These are phyloP conservation scores for Ustulina deusta DNA, from an alignment of 2,329 filamentous ascomycete species.

Conservation along the genomic window DNA sequence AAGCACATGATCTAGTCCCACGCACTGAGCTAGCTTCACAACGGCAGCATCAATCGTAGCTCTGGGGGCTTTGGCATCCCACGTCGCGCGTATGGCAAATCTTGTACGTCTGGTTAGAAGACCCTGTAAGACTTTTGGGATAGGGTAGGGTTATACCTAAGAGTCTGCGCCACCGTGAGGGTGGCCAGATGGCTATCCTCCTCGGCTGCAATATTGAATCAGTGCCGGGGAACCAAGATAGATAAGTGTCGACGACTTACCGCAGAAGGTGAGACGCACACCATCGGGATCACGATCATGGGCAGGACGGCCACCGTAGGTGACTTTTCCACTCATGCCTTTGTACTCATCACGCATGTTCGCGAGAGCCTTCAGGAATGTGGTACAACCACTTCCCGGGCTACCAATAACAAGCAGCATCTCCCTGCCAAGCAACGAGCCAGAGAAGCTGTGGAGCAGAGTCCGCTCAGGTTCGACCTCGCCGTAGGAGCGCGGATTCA, in stretches of 20 bases:
- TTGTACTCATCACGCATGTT: constrained; percentile 40
- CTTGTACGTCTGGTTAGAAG: constrained; percentile 33
- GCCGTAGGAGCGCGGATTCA: constrained; percentile 27
- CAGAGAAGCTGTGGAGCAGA: constrained; percentile 31
- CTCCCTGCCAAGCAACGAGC: constrained; percentile 38
- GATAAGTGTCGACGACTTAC: background rate
- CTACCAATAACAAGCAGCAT: constrained; percentile 44
- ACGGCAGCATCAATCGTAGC: constrained; percentile 18
- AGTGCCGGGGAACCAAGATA: background rate
- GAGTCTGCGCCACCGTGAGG: constrained; percentile 70
- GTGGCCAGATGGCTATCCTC: constrained; percentile 63
- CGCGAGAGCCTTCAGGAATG: constrained; percentile 43
- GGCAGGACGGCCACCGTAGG: constrained; percentile 35
- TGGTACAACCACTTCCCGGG: constrained; percentile 45
- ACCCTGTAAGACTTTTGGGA: background rate
- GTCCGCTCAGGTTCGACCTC: constrained; percentile 17
- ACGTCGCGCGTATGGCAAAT: constrained; percentile 67
- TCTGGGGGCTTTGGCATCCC: constrained; percentile 13
- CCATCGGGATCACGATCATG: constrained; percentile 25
- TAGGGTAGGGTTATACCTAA: constrained; percentile 49
- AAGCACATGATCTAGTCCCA: constrained; percentile 72
- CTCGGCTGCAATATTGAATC: constrained; percentile 54
- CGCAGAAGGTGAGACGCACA: constrained; percentile 34
- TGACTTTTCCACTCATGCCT: constrained; percentile 25
- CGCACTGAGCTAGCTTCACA: constrained; percentile 6